Evolutionary conservation across 441 rosid genomes (phyloP).

Genomic region (Sinapis alba): DNA sequence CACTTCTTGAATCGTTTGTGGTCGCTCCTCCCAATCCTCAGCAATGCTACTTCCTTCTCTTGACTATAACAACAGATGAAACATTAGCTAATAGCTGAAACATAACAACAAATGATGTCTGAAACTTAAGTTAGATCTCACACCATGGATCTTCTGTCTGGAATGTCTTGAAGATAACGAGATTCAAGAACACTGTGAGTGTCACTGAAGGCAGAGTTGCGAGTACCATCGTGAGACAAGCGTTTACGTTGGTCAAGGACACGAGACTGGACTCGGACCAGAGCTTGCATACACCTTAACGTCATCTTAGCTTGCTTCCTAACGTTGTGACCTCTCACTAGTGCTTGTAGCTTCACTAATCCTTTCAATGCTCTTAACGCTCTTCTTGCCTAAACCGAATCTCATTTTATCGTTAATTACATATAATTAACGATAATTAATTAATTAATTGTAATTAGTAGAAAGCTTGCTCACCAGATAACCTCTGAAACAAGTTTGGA

Average conservation of each 20-base stretch:
- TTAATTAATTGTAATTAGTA: not conserved
- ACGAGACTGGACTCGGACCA: constrained; percentile 71
- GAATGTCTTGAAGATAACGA: constrained; percentile 71
- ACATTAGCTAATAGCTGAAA: not conserved
- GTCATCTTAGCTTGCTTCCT: constrained; percentile 75
- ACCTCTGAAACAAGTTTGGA: constrained; percentile 93
- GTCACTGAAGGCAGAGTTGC: constrained; percentile 77
- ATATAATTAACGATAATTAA: not conserved
- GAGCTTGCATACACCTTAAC: constrained; percentile 71
- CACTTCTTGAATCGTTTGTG: constrained; percentile 72
- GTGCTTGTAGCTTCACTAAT: constrained; percentile 67
- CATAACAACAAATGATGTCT: constrained; percentile 3
- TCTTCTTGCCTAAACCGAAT: constrained; percentile 62
- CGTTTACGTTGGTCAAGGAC: constrained; percentile 67
- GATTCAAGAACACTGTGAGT: constrained; percentile 67
- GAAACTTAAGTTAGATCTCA: constrained; percentile 25
- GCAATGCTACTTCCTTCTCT: constrained; percentile 84
- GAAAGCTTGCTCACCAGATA: constrained; percentile 63
- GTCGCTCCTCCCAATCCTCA: constrained; percentile 84
- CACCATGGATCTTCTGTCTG: constrained; percentile 89
- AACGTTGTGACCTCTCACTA: constrained; percentile 77
- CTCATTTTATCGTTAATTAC: not conserved
- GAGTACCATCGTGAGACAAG: constrained; percentile 62
- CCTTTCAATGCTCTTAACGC: constrained; percentile 76
- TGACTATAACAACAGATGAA: constrained; percentile 46